These are phyloP conservation scores for Erythrophleum fordii DNA, from an alignment of 306 rosid species.

Conservation along the genomic window DNA sequence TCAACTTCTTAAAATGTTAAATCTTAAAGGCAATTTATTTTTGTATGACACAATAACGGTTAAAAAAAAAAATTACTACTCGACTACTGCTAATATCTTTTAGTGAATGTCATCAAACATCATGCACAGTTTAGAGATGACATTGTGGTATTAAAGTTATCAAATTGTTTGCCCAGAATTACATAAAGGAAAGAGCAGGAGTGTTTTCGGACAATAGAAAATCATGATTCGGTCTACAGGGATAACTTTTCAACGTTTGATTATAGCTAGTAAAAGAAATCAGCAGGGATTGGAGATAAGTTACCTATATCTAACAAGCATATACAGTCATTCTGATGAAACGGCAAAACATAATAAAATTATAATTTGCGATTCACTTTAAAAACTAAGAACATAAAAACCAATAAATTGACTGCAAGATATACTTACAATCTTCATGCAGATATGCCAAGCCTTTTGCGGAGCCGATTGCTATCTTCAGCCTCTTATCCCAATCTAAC, in stretches of 20 bases:
- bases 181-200: not conserved
- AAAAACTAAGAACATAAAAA: not conserved
- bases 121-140: not conserved
- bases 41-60: not conserved
- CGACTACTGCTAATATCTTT: not conserved
- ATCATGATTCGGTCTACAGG: not conserved
- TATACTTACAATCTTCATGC: conserved; percentile 84
- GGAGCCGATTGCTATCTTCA: conserved; percentile 83
- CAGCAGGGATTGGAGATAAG: not conserved
- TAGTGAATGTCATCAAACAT: conserved; percentile 3
- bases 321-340: conserved; percentile 9
- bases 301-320: not conserved
- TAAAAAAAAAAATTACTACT: not conserved
- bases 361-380: not conserved
- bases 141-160: not conserved
- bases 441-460: conserved; percentile 93
- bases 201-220: not conserved
- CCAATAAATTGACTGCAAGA: conserved; percentile 12
- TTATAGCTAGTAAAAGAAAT: not conserved
- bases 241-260: not conserved
- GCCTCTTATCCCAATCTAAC: conserved; percentile 83
- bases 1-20: not conserved
- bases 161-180: not conserved
- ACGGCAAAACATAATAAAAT: not conserved
- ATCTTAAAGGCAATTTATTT: not conserved